Evolutionary conservation across 495 filamentous ascomycete genomes (phyloP).

Genomic region (Pseudoneurospora amorphoporcata): DNA sequence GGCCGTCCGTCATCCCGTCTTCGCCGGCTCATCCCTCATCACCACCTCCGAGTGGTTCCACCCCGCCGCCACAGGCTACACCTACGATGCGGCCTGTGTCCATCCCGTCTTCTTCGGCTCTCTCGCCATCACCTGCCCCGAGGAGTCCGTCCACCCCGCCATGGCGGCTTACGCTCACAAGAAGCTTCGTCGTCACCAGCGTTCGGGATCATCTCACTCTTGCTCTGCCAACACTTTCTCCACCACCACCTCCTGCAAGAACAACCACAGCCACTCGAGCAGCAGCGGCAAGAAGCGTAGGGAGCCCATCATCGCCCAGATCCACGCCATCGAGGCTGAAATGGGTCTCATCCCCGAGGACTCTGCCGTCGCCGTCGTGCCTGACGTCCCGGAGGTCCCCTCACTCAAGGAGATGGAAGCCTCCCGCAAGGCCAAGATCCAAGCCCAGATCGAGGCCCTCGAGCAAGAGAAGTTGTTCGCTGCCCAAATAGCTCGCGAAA

Average conservation of each 20-base stretch:
- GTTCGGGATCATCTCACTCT: neutral
- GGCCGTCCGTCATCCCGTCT: slow-evolving; percentile 29
- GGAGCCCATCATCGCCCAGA: slow-evolving; percentile 8
- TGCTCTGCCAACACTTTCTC: neutral
- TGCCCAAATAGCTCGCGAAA: slow-evolving; percentile 11
- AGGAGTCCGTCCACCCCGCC: slow-evolving; percentile 23
- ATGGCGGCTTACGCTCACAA: slow-evolving; percentile 13
- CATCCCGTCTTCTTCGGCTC: slow-evolving; percentile 31
- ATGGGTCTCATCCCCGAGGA: neutral
- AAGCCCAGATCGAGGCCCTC: slow-evolving; percentile 25
- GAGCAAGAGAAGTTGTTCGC: slow-evolving; percentile 25
- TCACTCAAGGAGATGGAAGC: neutral
- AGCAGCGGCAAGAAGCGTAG: slow-evolving; percentile 4
- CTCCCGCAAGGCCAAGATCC: slow-evolving; percentile 9
- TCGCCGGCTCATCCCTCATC: slow-evolving; percentile 21
- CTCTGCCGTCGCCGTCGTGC: neutral
- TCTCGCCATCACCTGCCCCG: slow-evolving; percentile 17
- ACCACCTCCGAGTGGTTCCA: slow-evolving; percentile 24
- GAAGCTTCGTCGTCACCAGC: slow-evolving; percentile 11
- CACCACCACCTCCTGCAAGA: neutral
- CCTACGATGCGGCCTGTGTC: slow-evolving; percentile 19
- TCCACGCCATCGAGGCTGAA: slow-evolving; percentile 7
- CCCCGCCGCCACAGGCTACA: slow-evolving; percentile 27
- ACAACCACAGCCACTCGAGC: slow-evolving; percentile 8
- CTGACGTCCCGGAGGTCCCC: neutral